Conservation (phyloP, 768 basidiomycete genomes). For the Calocybe gangraenosa region DNA sequence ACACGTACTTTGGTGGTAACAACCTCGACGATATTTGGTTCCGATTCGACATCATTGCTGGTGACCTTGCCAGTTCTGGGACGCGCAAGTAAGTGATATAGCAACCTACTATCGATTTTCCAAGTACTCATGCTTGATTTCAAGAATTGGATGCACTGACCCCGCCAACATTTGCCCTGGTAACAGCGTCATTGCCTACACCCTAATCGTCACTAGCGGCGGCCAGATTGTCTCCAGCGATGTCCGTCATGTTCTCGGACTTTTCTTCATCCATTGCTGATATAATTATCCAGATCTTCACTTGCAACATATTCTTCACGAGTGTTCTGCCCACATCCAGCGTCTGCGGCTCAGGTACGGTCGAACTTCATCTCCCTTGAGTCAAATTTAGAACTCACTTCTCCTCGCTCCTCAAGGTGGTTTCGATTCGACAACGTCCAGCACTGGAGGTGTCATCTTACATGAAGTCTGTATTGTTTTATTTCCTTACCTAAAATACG, state of each 20-base stretch:
- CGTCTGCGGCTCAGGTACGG: no score
- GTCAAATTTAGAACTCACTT: no score
- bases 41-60: constrained; percentile 7
- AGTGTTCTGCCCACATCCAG: neutral
- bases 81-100: constrained; percentile 3
- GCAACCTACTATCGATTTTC: neutral
- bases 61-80: constrained; percentile 6
- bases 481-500: neutral
- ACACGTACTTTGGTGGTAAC: constrained; percentile 9
- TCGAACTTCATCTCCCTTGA: no score
- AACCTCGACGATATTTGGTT: constrained; percentile 5
- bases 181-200: constrained; percentile 10
- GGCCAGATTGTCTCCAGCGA: constrained; percentile 7
- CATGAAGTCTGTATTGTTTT: constrained; percentile 1
- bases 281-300: constrained; percentile 8
- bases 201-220: constrained; percentile 4
- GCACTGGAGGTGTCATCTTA: constrained; percentile 8
- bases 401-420: no score
- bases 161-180: constrained; percentile 6
- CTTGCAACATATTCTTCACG: constrained; percentile 12
- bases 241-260: neutral
- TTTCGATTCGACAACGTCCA: constrained; percentile 10
- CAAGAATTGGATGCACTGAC: constrained; percentile 9
- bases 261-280: no score
- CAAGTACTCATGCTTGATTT: neutral